Percentiles rank a stretch among this genome's conserved stretches.
These are phyloP conservation scores for Paracorniculantispora psalliotae DNA, from an alignment of 2,329 filamentous ascomycete species.

Conservation along the genomic window DNA sequence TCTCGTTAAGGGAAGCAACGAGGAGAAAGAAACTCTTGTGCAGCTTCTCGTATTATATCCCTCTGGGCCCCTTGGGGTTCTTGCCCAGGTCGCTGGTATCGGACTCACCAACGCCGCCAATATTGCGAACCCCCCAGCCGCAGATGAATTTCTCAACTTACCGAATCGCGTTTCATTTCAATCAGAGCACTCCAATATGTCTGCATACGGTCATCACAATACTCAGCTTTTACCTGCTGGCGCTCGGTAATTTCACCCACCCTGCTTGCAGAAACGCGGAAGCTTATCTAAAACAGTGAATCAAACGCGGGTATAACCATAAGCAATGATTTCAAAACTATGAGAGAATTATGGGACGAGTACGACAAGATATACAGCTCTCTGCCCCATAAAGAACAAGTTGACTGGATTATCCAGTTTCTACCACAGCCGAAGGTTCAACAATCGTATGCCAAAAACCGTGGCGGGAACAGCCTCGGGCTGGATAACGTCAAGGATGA, in stretches of 20 bases:
- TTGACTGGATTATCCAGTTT: slow-evolving; percentile 13
- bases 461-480: slow-evolving; percentile 13
- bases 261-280: neutral
- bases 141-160: slow-evolving; percentile 2
- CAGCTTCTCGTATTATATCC: neutral
- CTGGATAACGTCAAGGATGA: neutral
- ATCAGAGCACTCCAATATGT: slow-evolving; percentile 1
- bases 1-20: neutral
- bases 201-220: slow-evolving; percentile 10
- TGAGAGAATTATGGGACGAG: slow-evolving; percentile 6
- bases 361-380: slow-evolving; percentile 9
- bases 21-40: neutral
- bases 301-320: slow-evolving; percentile 11
- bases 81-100: neutral
- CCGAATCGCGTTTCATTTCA: slow-evolving; percentile 5
- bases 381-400: slow-evolving; percentile 7
- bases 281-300: neutral
- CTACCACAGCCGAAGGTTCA: slow-evolving; percentile 12
- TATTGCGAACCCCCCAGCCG: slow-evolving; percentile 7
- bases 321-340: slow-evolving; percentile 1
- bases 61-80: neutral
- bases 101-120: neutral
- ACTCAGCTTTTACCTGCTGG: slow-evolving; percentile 6
- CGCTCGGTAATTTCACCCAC: slow-evolving; percentile 7
- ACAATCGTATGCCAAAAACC: slow-evolving; percentile 3